Evolutionary conservation across 1,139 yeast species (phyloP).

Genomic region (Hyphopichia pseudoburtonii): DNA sequence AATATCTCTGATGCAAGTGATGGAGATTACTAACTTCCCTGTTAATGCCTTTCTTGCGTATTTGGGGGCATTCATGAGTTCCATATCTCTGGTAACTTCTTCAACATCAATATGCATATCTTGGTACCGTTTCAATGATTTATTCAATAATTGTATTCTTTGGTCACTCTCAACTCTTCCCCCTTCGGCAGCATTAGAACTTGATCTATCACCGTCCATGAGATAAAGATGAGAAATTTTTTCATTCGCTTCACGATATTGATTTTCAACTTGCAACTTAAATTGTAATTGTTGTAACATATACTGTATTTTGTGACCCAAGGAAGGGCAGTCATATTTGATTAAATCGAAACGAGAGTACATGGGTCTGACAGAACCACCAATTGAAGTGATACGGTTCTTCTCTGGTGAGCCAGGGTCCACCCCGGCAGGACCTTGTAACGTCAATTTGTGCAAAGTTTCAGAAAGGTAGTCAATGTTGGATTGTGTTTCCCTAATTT

Average conservation of each 20-base stretch:
- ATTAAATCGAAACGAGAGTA: conserved; percentile 76
- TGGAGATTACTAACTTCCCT: conserved; percentile 70
- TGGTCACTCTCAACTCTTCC: conserved; percentile 84
- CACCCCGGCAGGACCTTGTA: conserved; percentile 21
- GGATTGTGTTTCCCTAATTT: conserved; percentile 86
- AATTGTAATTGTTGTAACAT: conserved; percentile 94
- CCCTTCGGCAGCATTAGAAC: conserved; percentile 85
- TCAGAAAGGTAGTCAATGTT: conserved; percentile 86
- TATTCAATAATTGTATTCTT: conserved; percentile 78
- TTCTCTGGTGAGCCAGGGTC: conserved; percentile 10
- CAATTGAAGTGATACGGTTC: conserved; percentile 6
- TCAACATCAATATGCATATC: conserved; percentile 79
- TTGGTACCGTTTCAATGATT: conserved; percentile 81
- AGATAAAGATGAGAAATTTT: conserved; percentile 83
- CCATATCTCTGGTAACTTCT: conserved; percentile 64
- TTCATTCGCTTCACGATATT: conserved; percentile 89
- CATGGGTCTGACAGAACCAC: conserved; percentile 30
- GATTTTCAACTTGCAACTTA: conserved; percentile 89
- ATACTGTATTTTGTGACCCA: conserved; percentile 93
- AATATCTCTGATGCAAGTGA: conserved; percentile 80
- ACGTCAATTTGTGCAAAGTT: conserved; percentile 63
- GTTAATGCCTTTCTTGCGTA: conserved; percentile 79
- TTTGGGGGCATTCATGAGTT: conserved; percentile 62
- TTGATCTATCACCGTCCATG: conserved; percentile 85
- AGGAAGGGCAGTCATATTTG: conserved; percentile 89